These are phyloP conservation scores for Calonectria pseudoreteaudii DNA, from an alignment of 2,329 filamentous ascomycete species.

Conservation along the genomic window DNA sequence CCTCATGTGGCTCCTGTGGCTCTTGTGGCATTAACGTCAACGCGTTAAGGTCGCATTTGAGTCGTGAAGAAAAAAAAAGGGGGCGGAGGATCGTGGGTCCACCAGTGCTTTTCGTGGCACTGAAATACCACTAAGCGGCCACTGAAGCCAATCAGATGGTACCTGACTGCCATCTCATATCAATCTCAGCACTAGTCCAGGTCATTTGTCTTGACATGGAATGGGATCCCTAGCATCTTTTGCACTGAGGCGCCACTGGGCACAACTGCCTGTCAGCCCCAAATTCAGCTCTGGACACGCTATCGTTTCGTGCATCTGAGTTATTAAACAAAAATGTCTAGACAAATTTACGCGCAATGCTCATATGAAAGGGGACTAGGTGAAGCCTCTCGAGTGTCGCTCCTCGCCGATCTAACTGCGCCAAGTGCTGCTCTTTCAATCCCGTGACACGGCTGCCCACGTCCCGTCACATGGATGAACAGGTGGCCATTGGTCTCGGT, in stretches of 20 bases:
- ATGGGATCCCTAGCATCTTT: constrained; percentile 10
- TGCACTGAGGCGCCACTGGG: neutral
- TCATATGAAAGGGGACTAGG: neutral
- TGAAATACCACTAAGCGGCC: constrained; percentile 9
- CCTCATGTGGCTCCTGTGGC: neutral
- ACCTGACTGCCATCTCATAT: neutral
- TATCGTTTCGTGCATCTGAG: neutral
- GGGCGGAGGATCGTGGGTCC: constrained; percentile 23
- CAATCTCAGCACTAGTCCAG: neutral
- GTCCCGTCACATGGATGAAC: neutral
- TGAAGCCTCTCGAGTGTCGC: neutral
- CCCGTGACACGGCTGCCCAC: neutral
- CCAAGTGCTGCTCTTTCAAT: neutral
- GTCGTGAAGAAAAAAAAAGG: constrained; percentile 16
- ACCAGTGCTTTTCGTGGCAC: constrained; percentile 3
- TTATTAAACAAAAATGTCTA: neutral
- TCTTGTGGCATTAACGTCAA: constrained; percentile 1
- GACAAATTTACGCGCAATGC: neutral
- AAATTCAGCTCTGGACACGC: constrained; percentile 1
- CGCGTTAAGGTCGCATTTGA: neutral
- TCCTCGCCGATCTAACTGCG: neutral
- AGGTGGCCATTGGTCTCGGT: neutral
- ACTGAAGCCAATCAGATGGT: constrained; percentile 1
- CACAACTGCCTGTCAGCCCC: constrained; percentile 15
- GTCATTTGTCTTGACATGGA: constrained; percentile 11